phyloP scores from a whole-genome alignment of 495 filamentous ascomycete species.

The Aspergillus asperescens region DNA sequence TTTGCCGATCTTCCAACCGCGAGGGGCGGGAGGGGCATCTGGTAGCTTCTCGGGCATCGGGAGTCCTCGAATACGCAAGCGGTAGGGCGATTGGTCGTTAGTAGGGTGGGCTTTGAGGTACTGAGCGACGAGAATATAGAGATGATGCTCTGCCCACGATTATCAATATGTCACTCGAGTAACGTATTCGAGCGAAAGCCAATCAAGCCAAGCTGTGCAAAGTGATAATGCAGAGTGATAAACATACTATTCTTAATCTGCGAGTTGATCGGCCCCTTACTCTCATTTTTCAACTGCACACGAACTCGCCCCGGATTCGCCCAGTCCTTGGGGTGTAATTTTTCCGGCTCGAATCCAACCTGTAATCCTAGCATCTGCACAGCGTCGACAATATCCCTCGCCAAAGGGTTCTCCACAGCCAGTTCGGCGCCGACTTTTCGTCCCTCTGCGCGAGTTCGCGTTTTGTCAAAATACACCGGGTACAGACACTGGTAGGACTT shows the following conservation, averaged over 20 bases:
- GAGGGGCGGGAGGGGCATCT: slow-evolving; percentile 68
- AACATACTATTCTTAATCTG: slow-evolving; percentile 71
- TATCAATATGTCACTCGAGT: background rate
- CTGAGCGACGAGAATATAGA: slow-evolving; percentile 69
- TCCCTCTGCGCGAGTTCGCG: slow-evolving; percentile 68
- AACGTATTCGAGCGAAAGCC: too few relatives aligned
- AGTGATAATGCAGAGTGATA: too few relatives aligned
- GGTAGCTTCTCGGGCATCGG: slow-evolving; percentile 60
- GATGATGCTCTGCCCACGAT: slow-evolving; percentile 61
- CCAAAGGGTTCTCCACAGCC: slow-evolving; percentile 81
- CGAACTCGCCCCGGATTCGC: slow-evolving; percentile 89
- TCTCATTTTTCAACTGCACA: slow-evolving; percentile 61
- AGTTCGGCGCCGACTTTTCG: slow-evolving; percentile 65
- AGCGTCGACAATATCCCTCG: slow-evolving; percentile 82
- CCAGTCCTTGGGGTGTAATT: slow-evolving; percentile 95
- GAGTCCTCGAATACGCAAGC: slow-evolving; percentile 62
- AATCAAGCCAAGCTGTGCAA: too few relatives aligned
- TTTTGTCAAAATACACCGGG: slow-evolving; percentile 86
- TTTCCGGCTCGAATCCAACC: slow-evolving; percentile 82
- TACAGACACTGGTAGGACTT: slow-evolving; percentile 84
- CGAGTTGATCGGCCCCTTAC: slow-evolving; percentile 41
- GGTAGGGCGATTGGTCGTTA: slow-evolving; percentile 58
- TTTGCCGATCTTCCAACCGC: slow-evolving; percentile 85
- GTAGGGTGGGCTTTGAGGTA: slow-evolving; percentile 75
- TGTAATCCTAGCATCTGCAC: slow-evolving; percentile 66